Conservation (phyloP, 257 asterid species). For the Nicotiana otophora region DNA sequence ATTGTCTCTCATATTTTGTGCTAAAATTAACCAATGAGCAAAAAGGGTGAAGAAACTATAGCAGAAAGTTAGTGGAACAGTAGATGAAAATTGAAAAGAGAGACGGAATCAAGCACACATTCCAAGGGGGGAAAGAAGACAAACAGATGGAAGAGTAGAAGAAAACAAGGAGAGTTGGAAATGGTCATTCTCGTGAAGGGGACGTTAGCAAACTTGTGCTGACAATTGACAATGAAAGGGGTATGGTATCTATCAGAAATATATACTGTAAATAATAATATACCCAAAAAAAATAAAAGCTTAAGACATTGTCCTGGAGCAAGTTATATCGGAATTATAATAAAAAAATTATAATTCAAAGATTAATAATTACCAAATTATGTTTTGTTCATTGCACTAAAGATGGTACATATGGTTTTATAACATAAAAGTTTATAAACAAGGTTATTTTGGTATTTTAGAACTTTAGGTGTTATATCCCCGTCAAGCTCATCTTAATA, state of each 20-base stretch:
- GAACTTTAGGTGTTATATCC: too few relatives aligned
- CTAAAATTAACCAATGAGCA: neutral
- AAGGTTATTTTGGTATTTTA: neutral
- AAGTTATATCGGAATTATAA: too few relatives aligned
- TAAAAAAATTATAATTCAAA: too few relatives aligned
- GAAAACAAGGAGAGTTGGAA: slow-evolving; percentile 55
- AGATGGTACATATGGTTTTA: neutral
- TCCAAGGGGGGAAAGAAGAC: slow-evolving; percentile 46
- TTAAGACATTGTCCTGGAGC: too few relatives aligned
- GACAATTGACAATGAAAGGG: slow-evolving; percentile 18
- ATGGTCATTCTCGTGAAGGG: slow-evolving; percentile 56
- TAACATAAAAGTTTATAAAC: neutral
- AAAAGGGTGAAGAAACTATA: neutral
- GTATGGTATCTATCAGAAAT: neutral
- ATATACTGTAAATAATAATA: neutral
- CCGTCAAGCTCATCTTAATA: too few relatives aligned
- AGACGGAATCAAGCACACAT: slow-evolving; percentile 38
- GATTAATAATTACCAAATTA: too few relatives aligned
- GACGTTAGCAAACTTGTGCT: slow-evolving; percentile 34
- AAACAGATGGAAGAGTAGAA: slow-evolving; percentile 42
- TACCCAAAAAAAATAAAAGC: too few relatives aligned
- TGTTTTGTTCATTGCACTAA: too few relatives aligned
- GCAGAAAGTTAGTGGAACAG: neutral
- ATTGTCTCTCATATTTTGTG: slow-evolving; percentile 7
- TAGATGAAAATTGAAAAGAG: slow-evolving; percentile 8